These are phyloP conservation scores for Helianthus annuus DNA, from an alignment of 129 eudicot species.

Conservation along the genomic window DNA sequence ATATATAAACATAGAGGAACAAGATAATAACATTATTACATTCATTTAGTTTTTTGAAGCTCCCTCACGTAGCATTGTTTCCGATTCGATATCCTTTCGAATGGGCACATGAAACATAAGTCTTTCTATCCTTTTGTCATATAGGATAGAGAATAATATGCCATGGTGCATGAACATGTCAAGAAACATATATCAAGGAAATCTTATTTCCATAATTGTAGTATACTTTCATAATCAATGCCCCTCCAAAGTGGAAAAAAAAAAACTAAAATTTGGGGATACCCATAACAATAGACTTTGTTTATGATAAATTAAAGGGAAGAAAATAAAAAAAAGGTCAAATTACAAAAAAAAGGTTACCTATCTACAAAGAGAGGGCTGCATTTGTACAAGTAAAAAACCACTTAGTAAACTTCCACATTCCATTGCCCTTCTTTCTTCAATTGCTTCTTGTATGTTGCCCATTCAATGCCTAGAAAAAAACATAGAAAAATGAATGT, in stretches of 20 bases:
- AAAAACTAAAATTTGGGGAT: slow-evolving; percentile 26
- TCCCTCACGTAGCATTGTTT: slow-evolving; percentile 12
- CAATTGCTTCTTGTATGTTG: slow-evolving; percentile 75
- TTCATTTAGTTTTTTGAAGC: slow-evolving; percentile 18
- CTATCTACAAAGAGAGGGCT: slow-evolving; percentile 65
- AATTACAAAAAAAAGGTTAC: slow-evolving; percentile 39
- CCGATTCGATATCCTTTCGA: slow-evolving; percentile 11
- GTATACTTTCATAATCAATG: slow-evolving; percentile 42
- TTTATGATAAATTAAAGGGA: not conserved
- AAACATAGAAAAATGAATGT: slow-evolving; percentile 1
- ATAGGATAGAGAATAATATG: not conserved
- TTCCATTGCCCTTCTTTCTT: slow-evolving; percentile 97
- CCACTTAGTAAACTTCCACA: slow-evolving; percentile 90
- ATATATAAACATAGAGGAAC: not conserved
- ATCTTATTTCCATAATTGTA: slow-evolving; percentile 31
- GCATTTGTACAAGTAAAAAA: slow-evolving; percentile 53
- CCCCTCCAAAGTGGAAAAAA: slow-evolving; percentile 39
- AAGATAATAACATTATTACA: slow-evolving; percentile 18
- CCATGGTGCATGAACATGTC: slow-evolving; percentile 16
- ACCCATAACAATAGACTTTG: slow-evolving; percentile 31
- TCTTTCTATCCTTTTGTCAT: slow-evolving; percentile 13
- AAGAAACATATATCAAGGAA: slow-evolving; percentile 19
- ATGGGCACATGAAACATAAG: slow-evolving; percentile 18
- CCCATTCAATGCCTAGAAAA: slow-evolving; percentile 79
- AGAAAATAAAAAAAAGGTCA: not conserved